Base-by-base conservation (phyloP, 345 rosid genomes). In the Murraya koenigii region DNA sequence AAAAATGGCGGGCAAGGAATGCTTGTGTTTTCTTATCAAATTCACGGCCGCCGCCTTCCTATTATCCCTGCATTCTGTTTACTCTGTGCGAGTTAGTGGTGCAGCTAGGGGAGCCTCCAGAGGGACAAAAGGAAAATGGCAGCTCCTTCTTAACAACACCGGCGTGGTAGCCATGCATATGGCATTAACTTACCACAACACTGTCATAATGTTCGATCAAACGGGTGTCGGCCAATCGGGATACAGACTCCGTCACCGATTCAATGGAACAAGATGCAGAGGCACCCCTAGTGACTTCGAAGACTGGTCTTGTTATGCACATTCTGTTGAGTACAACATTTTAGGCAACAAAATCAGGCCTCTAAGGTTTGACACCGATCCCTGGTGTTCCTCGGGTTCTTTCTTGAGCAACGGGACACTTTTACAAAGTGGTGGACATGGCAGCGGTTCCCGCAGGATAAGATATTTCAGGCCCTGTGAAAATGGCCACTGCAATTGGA, bases 361-460 rank as follows among this genome's bases (percentile, higher is more conserved):
- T 9, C 75, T 86, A 55, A 80, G 78, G 71, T 74, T 84, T 23
- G 78, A 76, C 30, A 69, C 87, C 0, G 84, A 86, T 74, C 70
- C 84, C 23, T 84, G 86, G 89, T 84, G 89, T 67, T 82, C 89
- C 28, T 84, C 89, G 15, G 87, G 79, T 20, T 28, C 89, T 49
- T 80, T 84, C 60, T 52, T 80, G 60, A 79, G 84, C 83, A 75
- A 86, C 20, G 87, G 89, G 8, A 84, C 84, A 0, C 82, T 89
- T 61, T 26, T 89, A 14, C 91, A 86, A 58, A 78, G 85, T 2
- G 91, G 90, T 0, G 93, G 85, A 19, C 65, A 77, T 59, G 71
- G 80, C n/a, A 55, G 71, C 2, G 87, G 87, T 20, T 66, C 82
- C 0, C 44, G 63, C 60, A 71, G 69, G 61, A 65, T 82, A 54